phyloP scores from a whole-genome alignment of 225 moss, liverwort and hornwort genomes.

The Anthoceros angustus region DNA sequence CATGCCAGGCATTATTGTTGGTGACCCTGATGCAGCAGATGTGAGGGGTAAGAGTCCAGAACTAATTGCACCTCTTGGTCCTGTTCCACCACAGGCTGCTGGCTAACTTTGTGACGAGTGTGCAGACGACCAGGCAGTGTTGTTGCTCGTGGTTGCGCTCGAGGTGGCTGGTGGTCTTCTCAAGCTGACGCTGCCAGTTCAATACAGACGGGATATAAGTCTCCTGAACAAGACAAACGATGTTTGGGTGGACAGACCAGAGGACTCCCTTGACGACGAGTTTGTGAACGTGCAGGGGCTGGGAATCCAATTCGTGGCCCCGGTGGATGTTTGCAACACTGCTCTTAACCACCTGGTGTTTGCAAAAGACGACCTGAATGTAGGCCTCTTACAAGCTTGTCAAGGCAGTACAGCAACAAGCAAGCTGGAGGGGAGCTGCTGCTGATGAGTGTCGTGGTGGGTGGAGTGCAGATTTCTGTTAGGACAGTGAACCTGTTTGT shows the following conservation, averaged over 20 bases:
- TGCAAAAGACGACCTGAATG: slow-evolving; percentile 2
- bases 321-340: not conserved
- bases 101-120: not conserved
- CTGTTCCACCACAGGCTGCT: not conserved
- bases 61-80: not conserved
- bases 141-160: not conserved
- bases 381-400: not conserved
- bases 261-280: not conserved
- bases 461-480: not conserved
- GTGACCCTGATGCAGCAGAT: not conserved
- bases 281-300: not conserved
- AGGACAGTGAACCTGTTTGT: not conserved
- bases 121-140: not conserved
- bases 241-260: not conserved
- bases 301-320: not conserved
- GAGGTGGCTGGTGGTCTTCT: not conserved
- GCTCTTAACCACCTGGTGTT: not conserved
- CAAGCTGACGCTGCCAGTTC: not conserved
- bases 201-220: not conserved
- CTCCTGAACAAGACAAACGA: not conserved
- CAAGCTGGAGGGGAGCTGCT: not conserved
- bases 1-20: slow-evolving; percentile 3
- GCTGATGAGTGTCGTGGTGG: not conserved
- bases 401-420: not conserved
- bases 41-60: not conserved